A percentile compares a stretch with the other conserved stretches of the same genome.
These are phyloP conservation scores for Pyrenochaeta sp. DNA, from an alignment of 2,329 filamentous ascomycete genomes.

Conservation along the genomic window DNA sequence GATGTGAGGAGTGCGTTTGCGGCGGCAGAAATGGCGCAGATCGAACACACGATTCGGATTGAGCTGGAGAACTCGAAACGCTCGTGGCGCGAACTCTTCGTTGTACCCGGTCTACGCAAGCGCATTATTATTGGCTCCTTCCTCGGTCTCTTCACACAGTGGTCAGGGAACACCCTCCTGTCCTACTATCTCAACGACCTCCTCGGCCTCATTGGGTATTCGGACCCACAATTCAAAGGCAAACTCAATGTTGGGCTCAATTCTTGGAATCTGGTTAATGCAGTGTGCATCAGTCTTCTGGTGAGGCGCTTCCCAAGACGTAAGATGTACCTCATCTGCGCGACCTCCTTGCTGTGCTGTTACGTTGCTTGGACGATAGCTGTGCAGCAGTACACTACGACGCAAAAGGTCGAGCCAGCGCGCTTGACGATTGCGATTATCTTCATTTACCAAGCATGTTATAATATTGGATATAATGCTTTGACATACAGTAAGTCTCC, in stretches of 20 bases:
- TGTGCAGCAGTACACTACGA: conserved; percentile 59
- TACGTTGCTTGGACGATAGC: conserved; percentile 53
- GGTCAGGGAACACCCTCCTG: conserved; percentile 70
- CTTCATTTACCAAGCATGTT: conserved; percentile 60
- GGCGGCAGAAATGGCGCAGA: conserved; percentile 72
- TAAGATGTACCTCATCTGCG: conserved; percentile 61
- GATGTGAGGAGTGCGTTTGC: conserved; percentile 66
- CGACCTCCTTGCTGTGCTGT: conserved; percentile 38
- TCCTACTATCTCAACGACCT: conserved; percentile 70
- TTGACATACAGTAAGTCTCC: conserved; percentile 63
- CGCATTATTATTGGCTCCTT: conserved; percentile 69
- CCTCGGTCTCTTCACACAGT: conserved; percentile 72
- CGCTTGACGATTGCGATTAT: conserved; percentile 57
- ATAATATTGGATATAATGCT: conserved; percentile 71
- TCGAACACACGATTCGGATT: conserved; percentile 67
- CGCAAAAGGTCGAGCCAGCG: conserved; percentile 47
- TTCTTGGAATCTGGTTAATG: conserved; percentile 66
- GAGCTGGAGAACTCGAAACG: conserved; percentile 62
- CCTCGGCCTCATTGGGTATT: conserved; percentile 68
- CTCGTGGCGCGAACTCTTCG: conserved; percentile 68
- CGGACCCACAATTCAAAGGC: conserved; percentile 42
- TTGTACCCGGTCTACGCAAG: conserved; percentile 70
- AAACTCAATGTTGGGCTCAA: conserved; percentile 65
- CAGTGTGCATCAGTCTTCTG: conserved; percentile 62
- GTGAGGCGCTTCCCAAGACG: conserved; percentile 65